A percentile compares a stretch with the other conserved stretches of the same genome.
These are phyloP conservation scores for Saccharomycopsis sp. DNA, from an alignment of 805 yeast genomes.

Conservation along the genomic window DNA sequence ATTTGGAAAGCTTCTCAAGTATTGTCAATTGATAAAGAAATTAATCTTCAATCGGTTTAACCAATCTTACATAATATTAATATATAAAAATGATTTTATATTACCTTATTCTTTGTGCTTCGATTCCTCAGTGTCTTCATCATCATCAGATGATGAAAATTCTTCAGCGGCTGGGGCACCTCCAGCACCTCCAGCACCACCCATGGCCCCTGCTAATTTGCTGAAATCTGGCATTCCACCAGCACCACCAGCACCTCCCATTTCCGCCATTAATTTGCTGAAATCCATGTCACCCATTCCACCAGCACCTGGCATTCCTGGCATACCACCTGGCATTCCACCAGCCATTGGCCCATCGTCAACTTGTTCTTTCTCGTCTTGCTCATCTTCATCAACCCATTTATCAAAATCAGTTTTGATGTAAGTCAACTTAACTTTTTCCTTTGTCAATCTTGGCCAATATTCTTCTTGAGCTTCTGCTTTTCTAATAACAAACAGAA, in stretches of 20 bases:
- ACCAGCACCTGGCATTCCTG: conserved; percentile 28
- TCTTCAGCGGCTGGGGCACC: conserved; percentile 29
- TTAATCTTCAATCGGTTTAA: conserved; percentile 57
- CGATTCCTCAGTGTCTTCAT: conserved; percentile 23
- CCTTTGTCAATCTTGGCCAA: conserved; percentile 95
- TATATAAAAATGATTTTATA: too few species aligned
- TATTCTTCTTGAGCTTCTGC: conserved; percentile 60
- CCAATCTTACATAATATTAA: too few species aligned
- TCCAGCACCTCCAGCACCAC: conserved; percentile 36
- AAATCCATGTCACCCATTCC: conserved; percentile 22
- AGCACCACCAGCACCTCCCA: conserved; percentile 27
- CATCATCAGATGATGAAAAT: conserved; percentile 30
- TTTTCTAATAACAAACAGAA: conserved; percentile 61
- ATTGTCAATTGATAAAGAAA: conserved; percentile 45
- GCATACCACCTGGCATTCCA: conserved; percentile 28
- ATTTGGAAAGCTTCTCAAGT: conserved; percentile 70
- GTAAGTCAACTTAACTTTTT: conserved; percentile 69
- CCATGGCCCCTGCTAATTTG: conserved; percentile 29
- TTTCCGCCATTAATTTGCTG: conserved; percentile 22
- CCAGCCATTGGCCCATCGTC: conserved; percentile 30
- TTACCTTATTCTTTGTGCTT: neutral
- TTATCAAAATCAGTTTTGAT: conserved; percentile 93
- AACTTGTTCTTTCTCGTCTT: conserved; percentile 51
- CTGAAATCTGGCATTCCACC: conserved; percentile 30
- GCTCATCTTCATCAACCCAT: conserved; percentile 99